phyloP scores from a whole-genome alignment of 768 basidiomycete species.

The Boletus rubropictus region DNA sequence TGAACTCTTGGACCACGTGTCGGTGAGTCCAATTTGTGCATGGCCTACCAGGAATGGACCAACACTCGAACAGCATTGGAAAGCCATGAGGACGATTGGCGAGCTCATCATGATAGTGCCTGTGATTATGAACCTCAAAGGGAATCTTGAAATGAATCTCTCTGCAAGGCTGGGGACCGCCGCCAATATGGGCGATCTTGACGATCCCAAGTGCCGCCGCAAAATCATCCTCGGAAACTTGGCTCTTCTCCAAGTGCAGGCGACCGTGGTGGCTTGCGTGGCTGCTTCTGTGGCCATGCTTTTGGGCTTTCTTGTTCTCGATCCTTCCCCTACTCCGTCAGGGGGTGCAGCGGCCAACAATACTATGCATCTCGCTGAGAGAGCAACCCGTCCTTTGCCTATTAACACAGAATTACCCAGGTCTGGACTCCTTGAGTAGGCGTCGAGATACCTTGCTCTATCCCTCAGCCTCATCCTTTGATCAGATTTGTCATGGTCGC shows the following conservation, averaged over 20 bases:
- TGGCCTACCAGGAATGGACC: conserved; percentile 3
- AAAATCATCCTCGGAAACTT: conserved; percentile 77
- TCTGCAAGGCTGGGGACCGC: conserved; percentile 93
- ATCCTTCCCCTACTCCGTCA: conserved; percentile 14
- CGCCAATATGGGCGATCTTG: conserved; percentile 89
- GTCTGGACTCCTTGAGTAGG: conserved; percentile 39
- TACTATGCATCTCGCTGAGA: conserved; percentile 5
- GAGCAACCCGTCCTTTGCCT: conserved; percentile 24
- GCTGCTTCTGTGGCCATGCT: conserved; percentile 75
- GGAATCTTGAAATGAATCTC: conserved; percentile 99
- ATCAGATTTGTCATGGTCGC: conserved; percentile 71
- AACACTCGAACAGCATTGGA: conserved; percentile 60
- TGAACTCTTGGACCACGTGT: conserved; percentile 79
- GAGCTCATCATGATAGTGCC: conserved; percentile 97
- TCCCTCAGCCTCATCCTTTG: conserved; percentile 3
- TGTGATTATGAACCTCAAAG: conserved; percentile 90
- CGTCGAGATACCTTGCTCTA: neutral
- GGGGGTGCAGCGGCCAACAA: conserved; percentile 8
- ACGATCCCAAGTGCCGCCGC: conserved; percentile 57
- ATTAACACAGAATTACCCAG: conserved; percentile 27
- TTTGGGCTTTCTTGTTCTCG: conserved; percentile 59
- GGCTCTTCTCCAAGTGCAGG: conserved; percentile 87
- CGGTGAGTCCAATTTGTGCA: conserved; percentile 45
- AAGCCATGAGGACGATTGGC: conserved; percentile 82
- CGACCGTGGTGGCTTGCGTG: conserved; percentile 80